Base-by-base conservation (phyloP, 495 filamentous ascomycete species). In the Penicillium paxilli region DNA sequence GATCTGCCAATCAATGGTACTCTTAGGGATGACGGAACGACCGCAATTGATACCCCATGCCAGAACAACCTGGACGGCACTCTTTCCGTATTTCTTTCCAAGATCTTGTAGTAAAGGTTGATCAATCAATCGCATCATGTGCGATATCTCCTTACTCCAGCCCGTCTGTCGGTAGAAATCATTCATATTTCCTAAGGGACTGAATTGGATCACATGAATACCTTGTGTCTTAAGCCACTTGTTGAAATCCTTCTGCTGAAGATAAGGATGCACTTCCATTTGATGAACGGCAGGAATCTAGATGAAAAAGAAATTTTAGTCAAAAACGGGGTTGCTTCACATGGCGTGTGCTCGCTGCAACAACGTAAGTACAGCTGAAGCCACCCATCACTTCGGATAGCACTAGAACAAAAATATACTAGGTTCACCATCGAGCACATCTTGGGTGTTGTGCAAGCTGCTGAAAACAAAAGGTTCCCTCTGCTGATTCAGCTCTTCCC, bases 181-280 rank as follows among this genome's bases (percentile, higher is more conserved):
- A 57, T 89, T 89, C 66, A 82, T 80, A 57, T 90, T 89, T 26
- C 83, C 87, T 19, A 89, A 81, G 0, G 85, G 83, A 5, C 78
- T 83, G 59, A 87, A 88, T 23, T 82, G 81, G 20, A 78, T 77
- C 22, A 87, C 71, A 54, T 83, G 81, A 42, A 89, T 85, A 5
- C 77, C 79, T 28, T 79, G 72, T 1, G 55, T 53, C 26, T 71
- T 65, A 47, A 81, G 75, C 60, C 65, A 87, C 20, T 81, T 66
- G 26, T 65, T 66, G 59, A 87, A 87, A 0, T 63, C 70, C n/a
- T 71, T 67, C 48, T 88, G 84, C 60, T 85, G 83, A 10, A 88
- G 67, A 55, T 66, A 80, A 2, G 83, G 83, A 53, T 86, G 80
- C 14, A 66, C 56, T 60, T 88, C 85, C 56, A 87, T 69, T 60